Percentiles rank a stretch among this genome's conserved stretches.
Conservation (phyloP, 2,329 filamentous ascomycete genomes). For the Fusarium papillatum region DNA sequence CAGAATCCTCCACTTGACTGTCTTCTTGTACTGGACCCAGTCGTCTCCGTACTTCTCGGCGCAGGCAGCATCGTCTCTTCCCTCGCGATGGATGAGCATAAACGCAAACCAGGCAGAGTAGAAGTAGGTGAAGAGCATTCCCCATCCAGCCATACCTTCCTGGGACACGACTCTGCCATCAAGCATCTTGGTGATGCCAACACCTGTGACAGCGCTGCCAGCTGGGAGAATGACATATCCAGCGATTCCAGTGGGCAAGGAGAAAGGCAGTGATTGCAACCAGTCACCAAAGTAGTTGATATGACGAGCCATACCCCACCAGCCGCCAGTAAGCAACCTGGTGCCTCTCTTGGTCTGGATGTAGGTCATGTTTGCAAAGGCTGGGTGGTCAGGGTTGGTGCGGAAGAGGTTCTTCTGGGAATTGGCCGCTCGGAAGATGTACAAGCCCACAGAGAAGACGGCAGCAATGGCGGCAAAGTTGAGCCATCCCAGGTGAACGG, state of each 20-base stretch:
- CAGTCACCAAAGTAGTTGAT: constrained; percentile 97
- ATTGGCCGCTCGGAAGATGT: constrained; percentile 90
- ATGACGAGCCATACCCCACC: constrained; percentile 92
- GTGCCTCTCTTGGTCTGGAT: constrained; percentile 87
- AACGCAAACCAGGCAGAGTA: constrained; percentile 91
- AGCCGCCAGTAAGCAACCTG: constrained; percentile 83
- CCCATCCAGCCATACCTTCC: constrained; percentile 83
- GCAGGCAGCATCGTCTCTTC: constrained; percentile 90
- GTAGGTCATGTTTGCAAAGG: constrained; percentile 81
- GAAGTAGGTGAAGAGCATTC: constrained; percentile 90
- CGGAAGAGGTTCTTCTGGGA: constrained; percentile 95
- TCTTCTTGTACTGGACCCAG: constrained; percentile 87
- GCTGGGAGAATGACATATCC: constrained; percentile 79
- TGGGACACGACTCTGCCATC: constrained; percentile 75
- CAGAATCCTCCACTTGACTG: constrained; percentile 83
- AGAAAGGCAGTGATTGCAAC: constrained; percentile 90
- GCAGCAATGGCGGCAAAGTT: constrained; percentile 74
- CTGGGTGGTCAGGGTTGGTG: constrained; percentile 83
- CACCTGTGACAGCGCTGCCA: constrained; percentile 53
- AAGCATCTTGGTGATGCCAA: constrained; percentile 65
- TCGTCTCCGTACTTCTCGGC: constrained; percentile 88
- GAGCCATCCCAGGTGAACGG: constrained; percentile 76
- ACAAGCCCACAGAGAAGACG: constrained; percentile 79
- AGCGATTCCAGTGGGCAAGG: constrained; percentile 84
- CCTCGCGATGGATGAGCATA: constrained; percentile 85